Base-by-base conservation (phyloP, 345 rosid genomes). In the Eutrema japonicum region DNA sequence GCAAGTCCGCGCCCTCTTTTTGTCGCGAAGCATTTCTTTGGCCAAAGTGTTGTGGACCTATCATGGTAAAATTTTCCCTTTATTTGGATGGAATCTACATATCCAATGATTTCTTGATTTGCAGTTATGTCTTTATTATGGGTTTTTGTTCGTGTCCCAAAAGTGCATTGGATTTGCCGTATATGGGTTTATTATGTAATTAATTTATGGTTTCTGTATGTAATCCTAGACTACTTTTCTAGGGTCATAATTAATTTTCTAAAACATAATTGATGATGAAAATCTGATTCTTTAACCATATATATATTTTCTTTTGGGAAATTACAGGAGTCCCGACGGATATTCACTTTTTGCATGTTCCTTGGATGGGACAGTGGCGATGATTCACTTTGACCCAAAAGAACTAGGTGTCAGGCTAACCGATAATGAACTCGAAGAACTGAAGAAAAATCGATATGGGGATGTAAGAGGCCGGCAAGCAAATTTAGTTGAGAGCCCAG, bases 1-100 rank as follows among this genome's bases (percentile, higher is more conserved):
- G 99, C 90, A 52, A 89, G 93, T 75, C 88, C 96, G 18, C 97
- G 98, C 54, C 99, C 99, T 45, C 91, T 96, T 60, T 92, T 96
- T 75, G 99, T 96, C 62, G 99, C 98, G 3, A 96, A 92, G 81
- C 99, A 96, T 78, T 96, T 96, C 83, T 96, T 96, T 60, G 76
- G 90, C 71, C 98, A 96, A 78, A 96, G 99, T 83, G 99, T 96
- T 65, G 97, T 96, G 32, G 99, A 96, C 79, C 87, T 96, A 70
- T 90, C 99, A 53, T 96, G 99, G 99, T 96, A 87, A 83, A 67
- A 47, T 22, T 69, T 48, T 5, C 66, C 16, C 69, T 14, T 42
- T 43, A 33, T 59, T 27, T 22, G 6, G 7, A 37, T 73, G 12
- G 30, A 14, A 66, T 66, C 22, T 40, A 38, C 18, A 18, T 64